Percentiles rank a stretch among this genome's conserved stretches.
phyloP scores from a whole-genome alignment of 1,284 basidiomycete species.

The Cutaneotrichosporon cutaneum region DNA sequence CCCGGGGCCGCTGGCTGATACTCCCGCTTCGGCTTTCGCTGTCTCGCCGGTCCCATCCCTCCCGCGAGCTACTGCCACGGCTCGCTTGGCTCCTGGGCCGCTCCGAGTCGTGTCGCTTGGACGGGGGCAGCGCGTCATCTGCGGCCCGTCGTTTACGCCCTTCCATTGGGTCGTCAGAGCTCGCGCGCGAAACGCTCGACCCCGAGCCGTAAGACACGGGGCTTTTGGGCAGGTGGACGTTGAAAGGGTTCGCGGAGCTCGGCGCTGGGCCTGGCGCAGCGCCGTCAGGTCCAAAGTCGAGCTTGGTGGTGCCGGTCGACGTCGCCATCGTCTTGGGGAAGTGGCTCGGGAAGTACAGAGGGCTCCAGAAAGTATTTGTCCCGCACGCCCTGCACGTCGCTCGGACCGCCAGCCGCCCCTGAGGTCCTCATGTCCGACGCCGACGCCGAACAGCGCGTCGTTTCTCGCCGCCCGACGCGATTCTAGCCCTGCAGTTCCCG shows the following conservation, averaged over 20 bases:
- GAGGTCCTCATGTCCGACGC: too few relatives aligned
- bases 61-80: neutral
- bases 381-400: too few relatives aligned
- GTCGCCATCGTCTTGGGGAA: conserved; percentile 34
- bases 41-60: neutral
- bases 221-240: neutral
- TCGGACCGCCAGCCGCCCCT: too few relatives aligned
- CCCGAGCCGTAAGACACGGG: neutral
- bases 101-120: neutral
- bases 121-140: neutral
- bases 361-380: too few relatives aligned
- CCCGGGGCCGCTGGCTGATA: neutral
- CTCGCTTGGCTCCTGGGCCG: neutral
- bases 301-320: conserved; percentile 7
- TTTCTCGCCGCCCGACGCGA: too few relatives aligned
- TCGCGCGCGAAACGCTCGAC: neutral
- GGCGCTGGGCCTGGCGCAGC: neutral
- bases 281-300: neutral
- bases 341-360: conserved; percentile 41
- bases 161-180: conserved; percentile 10
- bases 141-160: neutral
- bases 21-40: neutral
- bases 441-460: too few relatives aligned
- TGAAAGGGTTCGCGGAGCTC: neutral
- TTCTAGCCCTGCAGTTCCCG: too few relatives aligned